Conservation (phyloP, 495 filamentous ascomycete species). For the Corynascus novoguineensis region DNA sequence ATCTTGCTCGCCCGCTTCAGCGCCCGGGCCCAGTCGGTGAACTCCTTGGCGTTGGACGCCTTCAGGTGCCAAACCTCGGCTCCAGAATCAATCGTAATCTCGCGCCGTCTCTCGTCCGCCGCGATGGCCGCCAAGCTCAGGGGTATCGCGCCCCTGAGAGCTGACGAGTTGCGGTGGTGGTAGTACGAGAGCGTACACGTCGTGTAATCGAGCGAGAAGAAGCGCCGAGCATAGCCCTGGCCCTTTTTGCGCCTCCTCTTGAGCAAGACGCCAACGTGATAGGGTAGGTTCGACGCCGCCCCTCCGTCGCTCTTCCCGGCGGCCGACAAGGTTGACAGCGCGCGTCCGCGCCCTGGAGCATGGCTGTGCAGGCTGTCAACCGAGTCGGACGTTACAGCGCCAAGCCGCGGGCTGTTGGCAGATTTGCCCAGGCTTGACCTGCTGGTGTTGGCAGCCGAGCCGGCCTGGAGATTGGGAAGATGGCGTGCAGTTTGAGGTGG, state of each 20-base stretch:
- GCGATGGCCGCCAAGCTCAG: slow-evolving; percentile 85
- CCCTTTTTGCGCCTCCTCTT: slow-evolving; percentile 90
- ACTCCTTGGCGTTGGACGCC: slow-evolving; percentile 74
- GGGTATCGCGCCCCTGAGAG: slow-evolving; percentile 85
- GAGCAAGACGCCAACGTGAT: slow-evolving; percentile 74
- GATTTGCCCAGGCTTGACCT: slow-evolving; percentile 46
- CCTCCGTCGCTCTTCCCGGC: slow-evolving; percentile 32
- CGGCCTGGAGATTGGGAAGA: slow-evolving; percentile 50
- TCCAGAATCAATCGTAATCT: slow-evolving; percentile 95
- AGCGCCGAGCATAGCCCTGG: slow-evolving; percentile 87
- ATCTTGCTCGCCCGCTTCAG: slow-evolving; percentile 69
- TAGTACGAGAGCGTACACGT: slow-evolving; percentile 93
- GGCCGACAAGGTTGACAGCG: slow-evolving; percentile 29
- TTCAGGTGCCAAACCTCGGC: slow-evolving; percentile 97
- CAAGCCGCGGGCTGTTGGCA: slow-evolving; percentile 32
- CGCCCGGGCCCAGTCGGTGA: slow-evolving; percentile 77
- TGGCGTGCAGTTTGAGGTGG: slow-evolving; percentile 76
- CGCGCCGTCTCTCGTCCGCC: slow-evolving; percentile 75
- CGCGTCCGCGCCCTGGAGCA: slow-evolving; percentile 23
- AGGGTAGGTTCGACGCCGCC: slow-evolving; percentile 35
- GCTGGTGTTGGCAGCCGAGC: slow-evolving; percentile 39
- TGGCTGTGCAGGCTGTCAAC: slow-evolving; percentile 55
- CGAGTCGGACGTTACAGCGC: slow-evolving; percentile 43
- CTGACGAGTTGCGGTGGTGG: slow-evolving; percentile 83
- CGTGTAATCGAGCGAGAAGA: slow-evolving; percentile 89